Evolutionary conservation across 768 basidiomycete species (phyloP).

Genomic region (Gymnopilus dilepis): DNA sequence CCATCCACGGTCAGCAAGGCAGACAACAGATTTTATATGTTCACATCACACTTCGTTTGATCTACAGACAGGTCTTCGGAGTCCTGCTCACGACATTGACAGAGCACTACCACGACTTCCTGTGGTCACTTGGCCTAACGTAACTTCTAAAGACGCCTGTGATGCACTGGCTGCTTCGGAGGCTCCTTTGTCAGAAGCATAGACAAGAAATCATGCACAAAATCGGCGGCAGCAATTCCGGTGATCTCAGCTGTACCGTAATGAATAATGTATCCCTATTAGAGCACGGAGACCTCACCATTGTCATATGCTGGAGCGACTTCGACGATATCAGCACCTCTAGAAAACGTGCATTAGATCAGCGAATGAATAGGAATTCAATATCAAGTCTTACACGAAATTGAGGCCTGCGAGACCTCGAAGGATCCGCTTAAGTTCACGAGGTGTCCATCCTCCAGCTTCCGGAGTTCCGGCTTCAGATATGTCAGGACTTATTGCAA

Average conservation of each 20-base stretch:
- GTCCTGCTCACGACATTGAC: too few species aligned
- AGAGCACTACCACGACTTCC: too few species aligned
- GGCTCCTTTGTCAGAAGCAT: slow-evolving; percentile 56
- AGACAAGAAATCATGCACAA: slow-evolving; percentile 72
- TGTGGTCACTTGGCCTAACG: too few species aligned
- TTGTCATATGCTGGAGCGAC: slow-evolving; percentile 78
- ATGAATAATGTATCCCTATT: not conserved
- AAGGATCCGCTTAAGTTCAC: slow-evolving; percentile 81
- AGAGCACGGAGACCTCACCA: slow-evolving; percentile 41
- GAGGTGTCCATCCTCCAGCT: slow-evolving; percentile 83
- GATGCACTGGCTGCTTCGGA: slow-evolving; percentile 24
- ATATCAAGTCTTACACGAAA: slow-evolving; percentile 62
- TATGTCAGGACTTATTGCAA: slow-evolving; percentile 8
- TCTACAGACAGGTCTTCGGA: too few species aligned
- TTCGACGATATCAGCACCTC: slow-evolving; percentile 76
- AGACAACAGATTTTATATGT: too few species aligned
- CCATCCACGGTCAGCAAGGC: not conserved
- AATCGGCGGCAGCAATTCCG: slow-evolving; percentile 68
- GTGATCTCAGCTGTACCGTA: slow-evolving; percentile 67
- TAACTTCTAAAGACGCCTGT: not conserved
- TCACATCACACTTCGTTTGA: too few species aligned
- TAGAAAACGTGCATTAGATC: slow-evolving; percentile 27
- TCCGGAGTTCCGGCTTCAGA: slow-evolving; percentile 80
- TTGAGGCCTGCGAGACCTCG: slow-evolving; percentile 81
- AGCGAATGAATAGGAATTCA: not conserved